Evolutionary conservation across 768 basidiomycete genomes (phyloP), one percentile per base, ranked within the genome.

Genomic region (Leccinum broughii): DNA sequence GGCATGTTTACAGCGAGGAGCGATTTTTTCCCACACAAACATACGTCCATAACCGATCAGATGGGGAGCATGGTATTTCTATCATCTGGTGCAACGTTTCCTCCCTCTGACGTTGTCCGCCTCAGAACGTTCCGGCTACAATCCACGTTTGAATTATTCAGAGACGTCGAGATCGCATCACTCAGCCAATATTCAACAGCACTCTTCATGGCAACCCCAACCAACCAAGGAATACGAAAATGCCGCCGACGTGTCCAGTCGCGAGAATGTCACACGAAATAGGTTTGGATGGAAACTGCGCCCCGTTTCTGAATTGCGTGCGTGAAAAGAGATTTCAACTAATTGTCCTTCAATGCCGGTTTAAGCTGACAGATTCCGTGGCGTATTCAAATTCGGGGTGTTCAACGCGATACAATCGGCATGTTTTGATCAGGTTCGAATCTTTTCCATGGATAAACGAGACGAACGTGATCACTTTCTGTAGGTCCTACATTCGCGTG

Each of bases 321-420:
- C 64, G 84, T 60, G 20, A 4, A 32, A 46, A 28, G 50, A 28
- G 54, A 10, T 17, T 22, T 22, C 22, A 22, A 22, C 22, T 48
- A 11, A 59, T 34, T 58, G 4, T 35, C 14, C 60, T 60, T 51
- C 62, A 61, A 37, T n/a, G 62, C 41, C 60, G 15, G 50, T 48
- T 50, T 9, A 64, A 96, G 95, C 93, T 54, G 91, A 94, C 68
- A 80, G 86, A 15, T 94, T 89, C 72, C 85, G 91, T 15, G 77
- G 81, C 0, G 77, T 93, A 2, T 97, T 95, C 83, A 90, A 90
- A 68, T 97, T 95, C 64, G 86, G 87, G 0, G 84, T 89, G 3
- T 98, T 98, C 80, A 98, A 98, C 70, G 87, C 89, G 3, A 85
- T 98, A 22, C 96, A 99, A 66, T 93, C 91, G 14, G 80, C 79